These are phyloP conservation scores for Madurella fahalii DNA, from an alignment of 2,329 filamentous ascomycete species.

Conservation along the genomic window DNA sequence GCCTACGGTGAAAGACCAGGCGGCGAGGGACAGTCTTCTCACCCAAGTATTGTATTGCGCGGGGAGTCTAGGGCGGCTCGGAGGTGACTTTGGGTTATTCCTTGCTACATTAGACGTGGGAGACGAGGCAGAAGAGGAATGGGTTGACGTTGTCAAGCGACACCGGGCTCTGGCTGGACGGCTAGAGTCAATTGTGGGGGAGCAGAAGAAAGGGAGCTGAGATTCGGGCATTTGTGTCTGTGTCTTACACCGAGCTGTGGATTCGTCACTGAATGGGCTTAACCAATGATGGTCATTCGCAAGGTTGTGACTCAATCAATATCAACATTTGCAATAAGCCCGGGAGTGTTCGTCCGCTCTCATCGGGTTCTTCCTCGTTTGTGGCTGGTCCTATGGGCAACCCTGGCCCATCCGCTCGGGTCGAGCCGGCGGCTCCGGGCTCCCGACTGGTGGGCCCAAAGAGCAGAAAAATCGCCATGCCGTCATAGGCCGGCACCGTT, in stretches of 20 bases:
- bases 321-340: neutral
- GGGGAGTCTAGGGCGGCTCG: constrained; percentile 81
- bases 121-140: constrained; percentile 58
- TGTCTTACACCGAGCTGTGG: neutral
- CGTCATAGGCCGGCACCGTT: constrained; percentile 17
- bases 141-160: constrained; percentile 85
- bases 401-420: constrained; percentile 13
- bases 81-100: constrained; percentile 89
- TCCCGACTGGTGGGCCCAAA: constrained; percentile 7
- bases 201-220: constrained; percentile 38
- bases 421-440: constrained; percentile 13
- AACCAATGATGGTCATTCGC: neutral
- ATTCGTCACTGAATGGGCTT: neutral
- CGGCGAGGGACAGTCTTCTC: constrained; percentile 77
- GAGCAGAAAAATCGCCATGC: constrained; percentile 13
- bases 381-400: constrained; percentile 2
- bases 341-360: neutral
- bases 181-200: constrained; percentile 63
- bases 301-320: constrained; percentile 1
- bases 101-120: constrained; percentile 58
- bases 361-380: neutral
- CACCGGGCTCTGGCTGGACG: constrained; percentile 81
- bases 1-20: constrained; percentile 74
- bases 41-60: constrained; percentile 94
- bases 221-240: neutral